Percentiles rank a stretch among this genome's conserved stretches.
Evolutionary conservation across 1,284 basidiomycete species (phyloP).

Genomic region (Tremellales sp.): DNA sequence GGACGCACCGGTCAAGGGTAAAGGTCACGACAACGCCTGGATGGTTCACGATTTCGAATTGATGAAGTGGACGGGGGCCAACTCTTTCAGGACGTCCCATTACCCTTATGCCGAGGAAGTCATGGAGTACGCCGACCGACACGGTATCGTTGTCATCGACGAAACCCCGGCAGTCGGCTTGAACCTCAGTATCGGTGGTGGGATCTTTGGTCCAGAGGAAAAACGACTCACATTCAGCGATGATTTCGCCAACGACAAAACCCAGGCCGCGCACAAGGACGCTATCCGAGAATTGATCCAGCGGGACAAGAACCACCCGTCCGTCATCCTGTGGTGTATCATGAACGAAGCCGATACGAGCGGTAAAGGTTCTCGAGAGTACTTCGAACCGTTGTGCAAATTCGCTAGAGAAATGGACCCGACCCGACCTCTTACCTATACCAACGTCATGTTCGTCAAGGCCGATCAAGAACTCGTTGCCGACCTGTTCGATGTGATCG

Average conservation of each 20-base stretch:
- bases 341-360: constrained; percentile 25
- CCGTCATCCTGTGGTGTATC: constrained; percentile 27
- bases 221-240: constrained; percentile 9
- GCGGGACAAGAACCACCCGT: constrained; percentile 28
- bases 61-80: constrained; percentile 27
- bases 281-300: constrained; percentile 22
- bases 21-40: constrained; percentile 27
- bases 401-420: constrained; percentile 20
- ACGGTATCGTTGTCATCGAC: constrained; percentile 25
- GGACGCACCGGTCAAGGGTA: constrained; percentile 25
- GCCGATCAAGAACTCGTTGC: constrained; percentile 14
- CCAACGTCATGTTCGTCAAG: constrained; percentile 14
- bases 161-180: constrained; percentile 27
- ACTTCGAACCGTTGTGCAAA: constrained; percentile 22
- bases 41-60: constrained; percentile 32
- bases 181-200: constrained; percentile 17
- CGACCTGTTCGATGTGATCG: constrained; percentile 26
- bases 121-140: constrained; percentile 24
- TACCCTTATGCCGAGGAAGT: constrained; percentile 33
- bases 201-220: constrained; percentile 13
- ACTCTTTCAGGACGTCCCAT: constrained; percentile 29
- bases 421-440: constrained; percentile 19
- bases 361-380: constrained; percentile 13
- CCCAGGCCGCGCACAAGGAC: constrained; percentile 15
- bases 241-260: constrained; percentile 18